Evolutionary conservation across 108 stramenopile genomes (phyloP), one percentile per base, ranked within the genome.

Genomic region (Asterionellopsis glacialis): DNA sequence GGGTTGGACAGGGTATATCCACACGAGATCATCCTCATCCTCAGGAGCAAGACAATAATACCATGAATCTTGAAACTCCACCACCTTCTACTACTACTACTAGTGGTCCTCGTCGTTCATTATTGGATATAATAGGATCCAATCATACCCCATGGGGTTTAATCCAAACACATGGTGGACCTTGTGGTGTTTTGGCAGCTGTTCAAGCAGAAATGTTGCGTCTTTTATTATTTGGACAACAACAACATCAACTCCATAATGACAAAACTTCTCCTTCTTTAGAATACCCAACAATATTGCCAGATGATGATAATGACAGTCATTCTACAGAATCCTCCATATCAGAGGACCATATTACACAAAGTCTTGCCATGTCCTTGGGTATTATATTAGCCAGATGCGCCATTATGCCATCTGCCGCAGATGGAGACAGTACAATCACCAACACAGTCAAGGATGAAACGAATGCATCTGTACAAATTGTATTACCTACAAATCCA

Each of bases 131-230:
- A 16, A 25, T 61, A 23, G 53, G 23, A 23, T 61, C 58, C 22
- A 55, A 45, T 2, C 62, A 63, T 41, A 13, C 53, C 23, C 41
- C 57, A 28, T 95, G 89, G 84, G 91, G 94, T 40, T 65, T 95
- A 55, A 77, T 65, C n/a, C 94, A 95, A 68, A 50, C 47, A 16
- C 83, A 90, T 40, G 94, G 94, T 38, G 94, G 94, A 5, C 94
- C 94, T 9, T 95, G 94, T 66, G 94, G 94, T 3, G 80, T 95
- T 7, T 55, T 95, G 16, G 90, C 94, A 1, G 81, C 85, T 1
- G 61, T 92, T 15, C 88, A 90, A 65, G 90, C 87, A 1, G 90
- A 95, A 69, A 73, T 95, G 45, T 55, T 95, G 42, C 62, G 75
- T 25, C 50, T 84, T 15, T 63, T 87, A 45, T 38, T 87, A 22